A percentile compares a stretch with the other conserved stretches of the same genome.
These are phyloP conservation scores for Sclerotinia minor DNA, from an alignment of 2,329 filamentous ascomycete species.

Conservation along the genomic window DNA sequence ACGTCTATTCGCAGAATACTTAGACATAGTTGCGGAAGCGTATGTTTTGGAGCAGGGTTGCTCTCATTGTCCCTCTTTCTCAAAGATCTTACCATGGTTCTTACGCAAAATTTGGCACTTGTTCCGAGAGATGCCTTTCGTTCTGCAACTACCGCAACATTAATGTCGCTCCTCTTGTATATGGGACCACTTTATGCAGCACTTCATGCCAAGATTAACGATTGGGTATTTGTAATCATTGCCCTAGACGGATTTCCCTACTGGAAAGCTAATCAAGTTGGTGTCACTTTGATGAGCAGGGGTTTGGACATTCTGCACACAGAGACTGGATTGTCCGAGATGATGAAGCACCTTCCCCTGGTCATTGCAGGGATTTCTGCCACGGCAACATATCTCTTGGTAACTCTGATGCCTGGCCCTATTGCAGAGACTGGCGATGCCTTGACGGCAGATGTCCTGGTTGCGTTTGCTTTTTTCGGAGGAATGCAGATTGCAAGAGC, in stretches of 20 bases:
- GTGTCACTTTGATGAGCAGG: neutral
- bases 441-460: neutral
- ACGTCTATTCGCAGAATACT: neutral
- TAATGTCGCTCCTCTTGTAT: neutral
- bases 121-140: neutral
- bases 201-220: neutral
- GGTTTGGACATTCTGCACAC: neutral
- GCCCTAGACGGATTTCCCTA: slow-evolving; percentile 2
- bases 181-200: neutral
- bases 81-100: neutral
- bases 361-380: neutral
- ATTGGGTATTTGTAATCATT: slow-evolving; percentile 4
- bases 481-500: slow-evolving; percentile 16
- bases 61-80: neutral
- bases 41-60: slow-evolving; percentile 2
- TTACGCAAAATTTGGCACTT: neutral
- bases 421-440: neutral
- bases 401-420: neutral
- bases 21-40: neutral
- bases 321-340: neutral
- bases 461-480: slow-evolving; percentile 1
- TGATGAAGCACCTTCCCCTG: slow-evolving; percentile 1
- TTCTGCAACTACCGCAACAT: neutral
- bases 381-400: neutral
- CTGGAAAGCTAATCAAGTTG: neutral